phyloP scores from a whole-genome alignment of 768 basidiomycete genomes.

The Auricularia sp. region DNA sequence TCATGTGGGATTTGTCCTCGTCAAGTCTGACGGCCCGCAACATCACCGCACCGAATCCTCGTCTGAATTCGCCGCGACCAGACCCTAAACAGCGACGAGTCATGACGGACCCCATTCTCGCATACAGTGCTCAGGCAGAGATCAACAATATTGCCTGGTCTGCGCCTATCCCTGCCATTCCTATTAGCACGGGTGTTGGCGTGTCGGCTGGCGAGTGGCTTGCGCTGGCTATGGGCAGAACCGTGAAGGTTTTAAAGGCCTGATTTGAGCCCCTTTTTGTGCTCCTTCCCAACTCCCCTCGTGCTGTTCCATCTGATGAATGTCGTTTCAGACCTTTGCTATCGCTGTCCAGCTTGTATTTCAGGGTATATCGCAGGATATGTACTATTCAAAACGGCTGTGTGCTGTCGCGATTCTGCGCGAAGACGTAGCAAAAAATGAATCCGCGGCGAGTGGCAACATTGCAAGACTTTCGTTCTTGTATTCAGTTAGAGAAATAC shows the following conservation, averaged over 20 bases:
- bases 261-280: conserved; percentile 15
- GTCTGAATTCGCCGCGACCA: conserved; percentile 66
- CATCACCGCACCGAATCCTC: conserved; percentile 52
- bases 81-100: conserved; percentile 61
- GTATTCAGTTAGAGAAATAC: too few species aligned
- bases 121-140: conserved; percentile 68
- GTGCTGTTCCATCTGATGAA: too few species aligned
- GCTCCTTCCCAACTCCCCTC: too few species aligned
- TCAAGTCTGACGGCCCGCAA: conserved; percentile 41
- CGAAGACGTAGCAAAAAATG: background rate
- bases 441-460: background rate
- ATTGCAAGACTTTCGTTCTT: too few species aligned
- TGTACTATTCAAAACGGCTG: too few species aligned
- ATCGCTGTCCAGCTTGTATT: background rate
- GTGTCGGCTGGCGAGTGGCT: conserved; percentile 80
- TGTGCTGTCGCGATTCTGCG: too few species aligned
- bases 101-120: conserved; percentile 70
- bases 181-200: conserved; percentile 49
- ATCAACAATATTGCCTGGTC: conserved; percentile 84
- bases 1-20: conserved; percentile 78
- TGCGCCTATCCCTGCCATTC: conserved; percentile 68
- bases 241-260: conserved; percentile 72
- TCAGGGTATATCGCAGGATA: too few species aligned
- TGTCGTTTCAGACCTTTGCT: background rate
- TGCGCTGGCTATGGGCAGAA: conserved; percentile 72